Conservation (phyloP, 257 asterid species). For the Fraxinus excelsior region DNA sequence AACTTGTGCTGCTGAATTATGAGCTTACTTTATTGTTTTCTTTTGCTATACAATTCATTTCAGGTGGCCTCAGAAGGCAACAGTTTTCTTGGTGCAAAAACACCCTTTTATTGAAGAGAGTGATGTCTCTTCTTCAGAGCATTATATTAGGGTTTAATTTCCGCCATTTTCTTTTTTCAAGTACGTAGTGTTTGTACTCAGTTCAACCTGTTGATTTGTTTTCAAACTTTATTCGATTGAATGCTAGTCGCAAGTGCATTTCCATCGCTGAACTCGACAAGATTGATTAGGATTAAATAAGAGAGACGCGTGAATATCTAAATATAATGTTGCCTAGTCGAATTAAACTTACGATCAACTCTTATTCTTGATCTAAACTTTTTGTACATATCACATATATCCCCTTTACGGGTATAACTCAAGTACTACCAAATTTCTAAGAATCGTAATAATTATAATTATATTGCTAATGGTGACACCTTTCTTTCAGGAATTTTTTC, state of each 20-base stretch:
- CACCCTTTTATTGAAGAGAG: conserved; percentile 2
- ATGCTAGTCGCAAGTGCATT: not conserved
- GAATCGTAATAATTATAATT: not conserved
- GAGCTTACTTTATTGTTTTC: conserved; percentile 3
- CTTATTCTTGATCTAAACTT: not conserved
- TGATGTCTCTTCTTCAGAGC: not conserved
- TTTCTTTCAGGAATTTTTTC: not conserved
- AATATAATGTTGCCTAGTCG: not conserved
- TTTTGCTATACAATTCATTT: conserved; percentile 27
- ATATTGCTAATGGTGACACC: not conserved
- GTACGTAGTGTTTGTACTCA: not conserved
- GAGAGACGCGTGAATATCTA: not conserved
- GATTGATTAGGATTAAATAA: not conserved
- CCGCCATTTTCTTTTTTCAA: not conserved
- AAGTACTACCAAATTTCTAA: not conserved
- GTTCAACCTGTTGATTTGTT: not conserved
- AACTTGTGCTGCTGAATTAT: conserved; percentile 29
- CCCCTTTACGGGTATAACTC: not conserved
- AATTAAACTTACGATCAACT: not conserved
- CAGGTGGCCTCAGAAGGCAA: conserved; percentile 43
- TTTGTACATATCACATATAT: too few species aligned
- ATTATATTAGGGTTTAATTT: conserved; percentile 8
- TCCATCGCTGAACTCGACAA: not conserved
- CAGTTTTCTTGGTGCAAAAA: conserved; percentile 30
- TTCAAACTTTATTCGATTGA: not conserved